Percentiles rank a stretch among this genome's conserved stretches.
Evolutionary conservation across 176 grass and related monocot genomes (phyloP).

Genomic region (Musa schizocarpa): DNA sequence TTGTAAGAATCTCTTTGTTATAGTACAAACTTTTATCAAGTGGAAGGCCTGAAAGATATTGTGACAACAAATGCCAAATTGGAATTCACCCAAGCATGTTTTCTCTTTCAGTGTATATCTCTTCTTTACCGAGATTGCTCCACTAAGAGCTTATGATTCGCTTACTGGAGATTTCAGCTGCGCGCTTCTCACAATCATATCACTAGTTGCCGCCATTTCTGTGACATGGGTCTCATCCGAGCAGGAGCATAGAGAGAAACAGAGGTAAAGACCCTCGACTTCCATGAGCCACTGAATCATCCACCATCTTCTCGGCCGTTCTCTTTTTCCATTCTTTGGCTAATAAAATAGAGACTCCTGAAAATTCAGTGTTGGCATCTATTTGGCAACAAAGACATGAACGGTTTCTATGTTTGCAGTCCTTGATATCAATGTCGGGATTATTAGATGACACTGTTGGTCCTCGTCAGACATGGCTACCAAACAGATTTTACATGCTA

Average conservation of each 20-base stretch:
- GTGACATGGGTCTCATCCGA: not conserved
- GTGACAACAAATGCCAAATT: not conserved
- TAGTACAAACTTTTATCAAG: too few species aligned
- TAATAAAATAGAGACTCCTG: not conserved
- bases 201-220: not conserved
- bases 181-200: not conserved
- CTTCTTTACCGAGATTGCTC: not conserved
- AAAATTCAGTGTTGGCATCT: not conserved
- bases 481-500: too few species aligned
- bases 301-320: not conserved
- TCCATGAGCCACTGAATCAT: not conserved
- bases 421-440: too few species aligned
- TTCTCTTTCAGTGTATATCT: not conserved
- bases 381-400: too few species aligned
- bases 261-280: not conserved
- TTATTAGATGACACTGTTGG: too few species aligned
- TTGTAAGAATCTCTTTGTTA: too few species aligned
- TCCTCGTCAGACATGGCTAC: too few species aligned
- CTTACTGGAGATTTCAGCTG: not conserved
- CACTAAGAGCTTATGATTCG: not conserved
- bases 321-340: not conserved
- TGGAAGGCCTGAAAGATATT: too few species aligned
- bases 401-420: too few species aligned
- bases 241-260: not conserved
- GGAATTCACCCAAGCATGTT: not conserved